A percentile compares a stretch with the other conserved stretches of the same genome.
Evolutionary conservation across 257 asterid species (phyloP).

Genomic region (Datura wrightii): DNA sequence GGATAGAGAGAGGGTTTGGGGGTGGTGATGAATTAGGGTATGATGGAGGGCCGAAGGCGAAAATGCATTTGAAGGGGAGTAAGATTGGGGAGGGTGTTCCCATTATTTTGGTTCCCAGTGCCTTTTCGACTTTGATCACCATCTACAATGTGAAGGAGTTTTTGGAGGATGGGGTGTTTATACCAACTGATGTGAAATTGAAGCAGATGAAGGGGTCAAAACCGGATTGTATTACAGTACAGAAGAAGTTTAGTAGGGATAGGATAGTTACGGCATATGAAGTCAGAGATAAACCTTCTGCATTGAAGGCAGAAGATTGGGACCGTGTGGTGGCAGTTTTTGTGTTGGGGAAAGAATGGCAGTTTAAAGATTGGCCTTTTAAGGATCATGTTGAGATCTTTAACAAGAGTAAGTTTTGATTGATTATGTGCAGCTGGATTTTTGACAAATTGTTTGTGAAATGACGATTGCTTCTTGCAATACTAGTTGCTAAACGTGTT

Average conservation of each 20-base stretch:
- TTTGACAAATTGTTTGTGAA: neutral
- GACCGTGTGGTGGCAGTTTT: conserved; percentile 97
- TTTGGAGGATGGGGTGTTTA: conserved; percentile 92
- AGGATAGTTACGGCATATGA: conserved; percentile 94
- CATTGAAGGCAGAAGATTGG: conserved; percentile 91
- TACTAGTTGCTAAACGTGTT: neutral
- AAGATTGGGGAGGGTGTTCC: conserved; percentile 98
- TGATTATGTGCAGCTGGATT: neutral
- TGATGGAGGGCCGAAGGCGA: conserved; percentile 71
- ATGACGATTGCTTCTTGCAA: neutral
- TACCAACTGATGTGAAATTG: conserved; percentile 86
- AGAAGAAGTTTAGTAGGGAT: conserved; percentile 97
- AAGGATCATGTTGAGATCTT: conserved; percentile 96
- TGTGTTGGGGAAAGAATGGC: conserved; percentile 99
- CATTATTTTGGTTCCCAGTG: conserved; percentile 91
- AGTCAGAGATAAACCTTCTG: conserved; percentile 97
- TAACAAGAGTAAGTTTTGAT: conserved; percentile 72
- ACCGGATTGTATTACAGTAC: conserved; percentile 98
- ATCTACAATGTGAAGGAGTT: conserved; percentile 95
- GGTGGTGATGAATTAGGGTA: conserved; percentile 53
- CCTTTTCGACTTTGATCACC: conserved; percentile 87
- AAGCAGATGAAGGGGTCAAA: conserved; percentile 84
- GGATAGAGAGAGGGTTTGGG: conserved; percentile 68
- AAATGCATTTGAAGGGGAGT: conserved; percentile 62
- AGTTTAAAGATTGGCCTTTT: conserved; percentile 98